Evolutionary conservation across 257 asterid species (phyloP).

Genomic region (Jacaranda copaia): DNA sequence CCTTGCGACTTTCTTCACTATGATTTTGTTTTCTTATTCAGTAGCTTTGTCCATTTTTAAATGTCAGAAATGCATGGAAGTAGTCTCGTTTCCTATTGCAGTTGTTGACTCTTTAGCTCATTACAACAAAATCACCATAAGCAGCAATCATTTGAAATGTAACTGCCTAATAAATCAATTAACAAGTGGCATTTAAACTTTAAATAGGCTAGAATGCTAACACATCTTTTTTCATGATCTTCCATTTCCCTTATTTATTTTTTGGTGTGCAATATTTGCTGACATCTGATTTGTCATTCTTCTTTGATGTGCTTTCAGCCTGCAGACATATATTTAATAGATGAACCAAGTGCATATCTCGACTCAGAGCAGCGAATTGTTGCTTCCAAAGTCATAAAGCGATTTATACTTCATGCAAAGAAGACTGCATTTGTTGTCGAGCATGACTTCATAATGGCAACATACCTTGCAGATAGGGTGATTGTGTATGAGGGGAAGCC

Average conservation of each 20-base stretch:
- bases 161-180: not conserved
- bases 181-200: not conserved
- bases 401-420: conserved; percentile 95
- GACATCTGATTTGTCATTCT: conserved; percentile 24
- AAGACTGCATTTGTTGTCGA: conserved; percentile 96
- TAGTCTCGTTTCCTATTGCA: not conserved
- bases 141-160: conserved; percentile 4
- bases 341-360: conserved; percentile 98
- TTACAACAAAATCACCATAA: not conserved
- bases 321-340: conserved; percentile 93
- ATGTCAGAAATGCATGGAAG: no score
- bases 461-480: conserved; percentile 97
- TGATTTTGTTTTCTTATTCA: not conserved
- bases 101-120: not conserved
- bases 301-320: conserved; percentile 67
- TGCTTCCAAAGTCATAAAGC: conserved; percentile 97
- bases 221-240: not conserved
- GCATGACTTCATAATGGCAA: conserved; percentile 99
- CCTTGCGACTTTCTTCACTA: not conserved
- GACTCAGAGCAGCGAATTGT: conserved; percentile 99
- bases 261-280: conserved; percentile 1
- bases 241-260: not conserved
- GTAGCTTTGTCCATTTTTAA: not conserved
- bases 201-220: not conserved
- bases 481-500: conserved; percentile 93